Base-by-base conservation (phyloP, 306 rosid species). In the Begonia fuchsioides region DNA sequence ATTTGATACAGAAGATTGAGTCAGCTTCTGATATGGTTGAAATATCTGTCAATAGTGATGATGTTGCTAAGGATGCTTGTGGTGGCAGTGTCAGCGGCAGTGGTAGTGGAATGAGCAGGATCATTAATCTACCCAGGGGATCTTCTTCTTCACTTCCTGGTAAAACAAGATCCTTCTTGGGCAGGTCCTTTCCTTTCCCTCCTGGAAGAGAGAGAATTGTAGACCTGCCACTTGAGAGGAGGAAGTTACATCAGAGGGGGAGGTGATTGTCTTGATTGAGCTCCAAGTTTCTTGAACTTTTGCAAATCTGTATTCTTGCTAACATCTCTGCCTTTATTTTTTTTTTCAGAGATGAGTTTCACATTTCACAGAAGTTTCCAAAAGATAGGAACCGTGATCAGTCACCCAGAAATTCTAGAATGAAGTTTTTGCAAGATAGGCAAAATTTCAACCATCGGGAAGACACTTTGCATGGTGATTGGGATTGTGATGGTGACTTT, bases 301-400 rank as follows among this genome's bases (percentile, higher is more conserved):
- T 41, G 0, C 8, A 39, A 14, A 14, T 44, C 15, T 8, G 16
- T 39, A 54, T 32, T 43, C 15, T 47, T 54, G 39, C 43, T 58
- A 35, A 67, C 43, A 44, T 12, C 41, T 55, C 13, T 55, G 10
- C 40, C 13, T 45, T 63, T 11, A 9, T 50, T 17, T 32, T 39
- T 50, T 74, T 61, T 54, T 83, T 56, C 86, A 88, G 97, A 65
- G 84, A 72, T 64, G 95, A 74, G 8, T 38, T 58, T 18, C 84
- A 78, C 55, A 44, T 61, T 53, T 62, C 65, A 64, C 76, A 56
- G 52, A 77, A 58, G 58, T 78, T 76, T 72, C 70, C 77, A 43
- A 72, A 81, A 69, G 94, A 84, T 56, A 74, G 92, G 61, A 68
- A 75, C 58, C 82, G 70, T 39, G 88, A 81, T 55, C 72, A 67